A percentile compares a stretch with the other conserved stretches of the same genome.
These are phyloP conservation scores for Rhynchospora breviuscula DNA, from an alignment of 176 grass and related monocot genomes.

Conservation along the genomic window DNA sequence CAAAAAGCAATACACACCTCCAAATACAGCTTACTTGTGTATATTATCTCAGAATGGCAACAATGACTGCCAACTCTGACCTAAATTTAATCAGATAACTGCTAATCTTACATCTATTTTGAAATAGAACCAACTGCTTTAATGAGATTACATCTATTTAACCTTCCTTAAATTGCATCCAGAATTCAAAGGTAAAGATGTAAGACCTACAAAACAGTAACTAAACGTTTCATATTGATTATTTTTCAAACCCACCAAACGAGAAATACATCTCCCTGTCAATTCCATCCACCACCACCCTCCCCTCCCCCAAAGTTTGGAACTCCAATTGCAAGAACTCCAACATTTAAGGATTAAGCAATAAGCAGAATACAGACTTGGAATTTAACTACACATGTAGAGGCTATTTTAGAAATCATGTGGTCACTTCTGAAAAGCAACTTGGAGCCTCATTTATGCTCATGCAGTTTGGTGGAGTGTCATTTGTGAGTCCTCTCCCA, in stretches of 20 bases:
- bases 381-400: not conserved
- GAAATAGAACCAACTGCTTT: not conserved
- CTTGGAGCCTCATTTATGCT: not conserved
- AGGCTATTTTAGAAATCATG: not conserved
- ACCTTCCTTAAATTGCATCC: not conserved
- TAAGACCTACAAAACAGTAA: not conserved
- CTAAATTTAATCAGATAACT: conserved; percentile 7
- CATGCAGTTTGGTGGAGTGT: not conserved
- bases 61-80: conserved; percentile 5
- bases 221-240: not conserved
- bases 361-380: not conserved
- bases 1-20: conserved; percentile 72
- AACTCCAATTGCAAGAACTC: not conserved
- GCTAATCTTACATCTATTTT: conserved; percentile 7
- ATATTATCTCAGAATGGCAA: conserved; percentile 34
- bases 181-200: not conserved
- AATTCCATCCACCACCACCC: too few relatives aligned
- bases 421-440: not conserved
- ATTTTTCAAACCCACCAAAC: too few relatives aligned
- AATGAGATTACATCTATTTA: not conserved
- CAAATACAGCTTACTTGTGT: conserved; percentile 82
- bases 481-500: not conserved
- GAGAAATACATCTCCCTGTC: too few relatives aligned
- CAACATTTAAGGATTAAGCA: not conserved
- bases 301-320: not conserved